These are phyloP conservation scores for Venturiaceae sp. DNA, from an alignment of 2,329 filamentous ascomycete species.

Conservation along the genomic window DNA sequence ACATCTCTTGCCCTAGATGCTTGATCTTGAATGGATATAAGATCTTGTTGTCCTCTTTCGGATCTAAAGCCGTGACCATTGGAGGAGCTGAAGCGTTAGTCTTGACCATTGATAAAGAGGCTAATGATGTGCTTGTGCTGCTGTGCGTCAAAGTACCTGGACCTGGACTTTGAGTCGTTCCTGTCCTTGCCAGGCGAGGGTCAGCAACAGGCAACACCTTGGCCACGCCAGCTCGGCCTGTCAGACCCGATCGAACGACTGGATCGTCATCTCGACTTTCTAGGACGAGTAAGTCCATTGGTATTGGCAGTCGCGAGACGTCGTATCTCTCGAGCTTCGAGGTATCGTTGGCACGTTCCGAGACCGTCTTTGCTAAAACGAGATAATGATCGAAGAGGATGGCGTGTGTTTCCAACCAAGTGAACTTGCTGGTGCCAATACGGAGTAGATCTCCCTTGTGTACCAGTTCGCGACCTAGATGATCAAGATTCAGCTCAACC, in stretches of 20 bases:
- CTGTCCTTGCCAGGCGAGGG: slow-evolving; percentile 39
- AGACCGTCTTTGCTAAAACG: slow-evolving; percentile 72
- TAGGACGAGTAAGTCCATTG: slow-evolving; percentile 88
- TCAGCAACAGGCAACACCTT: slow-evolving; percentile 46
- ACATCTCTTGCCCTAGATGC: slow-evolving; percentile 87
- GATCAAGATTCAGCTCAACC: slow-evolving; percentile 80
- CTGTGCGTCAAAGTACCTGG: slow-evolving; percentile 53
- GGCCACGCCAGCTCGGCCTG: slow-evolving; percentile 60
- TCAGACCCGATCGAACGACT: slow-evolving; percentile 68
- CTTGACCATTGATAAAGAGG: slow-evolving; percentile 32
- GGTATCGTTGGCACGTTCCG: slow-evolving; percentile 55
- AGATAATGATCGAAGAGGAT: slow-evolving; percentile 95
- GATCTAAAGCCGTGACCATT: slow-evolving; percentile 39
- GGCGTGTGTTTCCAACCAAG: slow-evolving; percentile 88
- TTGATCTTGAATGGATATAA: slow-evolving; percentile 93
- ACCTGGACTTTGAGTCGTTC: slow-evolving; percentile 30
- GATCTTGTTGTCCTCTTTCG: slow-evolving; percentile 65
- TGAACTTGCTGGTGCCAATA: slow-evolving; percentile 63
- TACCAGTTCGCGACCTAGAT: slow-evolving; percentile 85
- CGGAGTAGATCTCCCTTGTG: slow-evolving; percentile 82
- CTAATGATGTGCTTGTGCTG: slow-evolving; percentile 53
- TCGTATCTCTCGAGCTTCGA: slow-evolving; percentile 77
- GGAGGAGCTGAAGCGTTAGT: slow-evolving; percentile 16
- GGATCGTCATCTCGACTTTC: slow-evolving; percentile 91
- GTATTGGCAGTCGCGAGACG: slow-evolving; percentile 85